Conservation (phyloP, 129 eudicot genomes). For the Centella asiatica region DNA sequence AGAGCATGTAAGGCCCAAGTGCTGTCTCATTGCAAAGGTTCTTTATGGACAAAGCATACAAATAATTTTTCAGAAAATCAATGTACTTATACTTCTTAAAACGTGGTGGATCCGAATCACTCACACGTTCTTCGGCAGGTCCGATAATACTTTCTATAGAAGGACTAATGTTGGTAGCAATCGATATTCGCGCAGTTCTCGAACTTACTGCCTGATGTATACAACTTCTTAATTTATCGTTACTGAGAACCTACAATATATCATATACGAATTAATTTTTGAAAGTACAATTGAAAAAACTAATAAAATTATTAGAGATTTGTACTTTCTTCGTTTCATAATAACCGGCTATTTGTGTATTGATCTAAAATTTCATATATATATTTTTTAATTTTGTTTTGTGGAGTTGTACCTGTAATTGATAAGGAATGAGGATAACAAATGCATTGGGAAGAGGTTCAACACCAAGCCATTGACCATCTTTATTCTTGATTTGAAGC, state of each 20-base stretch:
- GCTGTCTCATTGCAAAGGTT: slow-evolving; percentile 12
- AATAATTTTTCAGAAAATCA: slow-evolving; percentile 20
- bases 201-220: slow-evolving; percentile 26
- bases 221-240: slow-evolving; percentile 32
- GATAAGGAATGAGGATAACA: slow-evolving; percentile 7
- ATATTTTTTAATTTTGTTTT: no score
- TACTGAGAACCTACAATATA: slow-evolving; percentile 29
- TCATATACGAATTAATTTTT: background rate
- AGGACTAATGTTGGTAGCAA: slow-evolving; percentile 28
- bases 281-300: no score
- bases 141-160: slow-evolving; percentile 14
- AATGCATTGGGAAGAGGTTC: slow-evolving; percentile 14
- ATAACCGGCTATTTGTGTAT: no score
- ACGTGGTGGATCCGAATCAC: slow-evolving; percentile 11
- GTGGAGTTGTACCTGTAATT: slow-evolving; percentile 4
- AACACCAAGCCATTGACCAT: slow-evolving; percentile 9
- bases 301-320: no score
- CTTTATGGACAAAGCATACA: slow-evolving; percentile 2
- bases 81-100: slow-evolving; percentile 21
- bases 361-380: no score
- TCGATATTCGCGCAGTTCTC: slow-evolving; percentile 19
- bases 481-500: slow-evolving; percentile 13
- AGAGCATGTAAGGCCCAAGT: slow-evolving; percentile 5
- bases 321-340: no score
- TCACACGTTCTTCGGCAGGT: slow-evolving; percentile 24